These are phyloP conservation scores for Serpula lacrymans DNA, from an alignment of 768 basidiomycete species.

Conservation along the genomic window DNA sequence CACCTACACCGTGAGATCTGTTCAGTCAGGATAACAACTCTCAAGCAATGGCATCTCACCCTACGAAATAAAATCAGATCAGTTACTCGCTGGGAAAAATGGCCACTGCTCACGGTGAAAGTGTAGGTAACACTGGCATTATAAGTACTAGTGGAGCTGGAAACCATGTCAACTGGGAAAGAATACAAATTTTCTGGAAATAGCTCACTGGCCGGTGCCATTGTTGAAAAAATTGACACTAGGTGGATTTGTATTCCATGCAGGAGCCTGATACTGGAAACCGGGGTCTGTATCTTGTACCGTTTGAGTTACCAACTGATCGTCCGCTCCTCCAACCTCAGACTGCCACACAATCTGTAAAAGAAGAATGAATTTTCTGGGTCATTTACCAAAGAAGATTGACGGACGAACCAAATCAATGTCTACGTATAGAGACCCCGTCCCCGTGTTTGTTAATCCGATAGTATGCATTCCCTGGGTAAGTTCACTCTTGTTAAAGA, in stretches of 20 bases:
- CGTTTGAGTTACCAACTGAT: background rate
- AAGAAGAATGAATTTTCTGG: background rate
- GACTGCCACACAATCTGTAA: conserved; percentile 1
- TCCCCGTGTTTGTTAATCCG: conserved; percentile 27
- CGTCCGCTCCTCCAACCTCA: background rate
- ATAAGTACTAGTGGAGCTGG: no score
- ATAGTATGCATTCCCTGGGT: conserved; percentile 35
- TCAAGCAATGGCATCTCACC: no score
- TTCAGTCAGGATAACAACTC: no score
- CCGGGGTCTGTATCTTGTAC: background rate
- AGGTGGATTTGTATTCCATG: background rate
- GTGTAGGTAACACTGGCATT: no score
- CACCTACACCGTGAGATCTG: no score
- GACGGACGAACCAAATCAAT: conserved; percentile 43
- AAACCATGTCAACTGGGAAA: no score
- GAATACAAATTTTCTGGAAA: no score
- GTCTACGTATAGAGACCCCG: conserved; percentile 35
- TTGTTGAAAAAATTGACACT: conserved; percentile 1
- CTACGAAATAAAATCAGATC: no score
- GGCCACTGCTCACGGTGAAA: no score
- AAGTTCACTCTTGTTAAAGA: conserved; percentile 37
- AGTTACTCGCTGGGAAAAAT: no score
- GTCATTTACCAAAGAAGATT: conserved; percentile 1
- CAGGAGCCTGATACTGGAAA: background rate
- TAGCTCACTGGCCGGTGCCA: background rate